Base-by-base conservation (phyloP, 192 early-diverging fungal species). In the Coemansia sp. region DNA sequence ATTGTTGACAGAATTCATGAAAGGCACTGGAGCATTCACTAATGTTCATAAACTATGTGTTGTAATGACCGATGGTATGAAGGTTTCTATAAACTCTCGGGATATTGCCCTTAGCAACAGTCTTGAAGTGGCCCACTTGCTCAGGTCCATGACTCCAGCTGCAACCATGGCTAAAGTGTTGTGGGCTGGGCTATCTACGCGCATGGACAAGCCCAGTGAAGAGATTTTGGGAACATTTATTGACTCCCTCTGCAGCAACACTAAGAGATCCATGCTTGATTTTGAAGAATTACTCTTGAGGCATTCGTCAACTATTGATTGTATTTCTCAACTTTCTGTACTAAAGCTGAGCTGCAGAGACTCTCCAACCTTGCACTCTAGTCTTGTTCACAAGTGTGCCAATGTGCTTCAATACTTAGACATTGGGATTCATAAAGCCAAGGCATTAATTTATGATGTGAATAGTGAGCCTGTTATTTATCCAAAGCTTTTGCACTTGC, bases 401-500 rank as follows among this genome's bases (percentile, higher is more conserved):
- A 5, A 36, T 5, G 19, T 21, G 19, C 58, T 60, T 19, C 34
- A 38, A 17, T 38, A 32, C 38, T 31, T 60, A 4, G 31, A 38
- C 27, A 37, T 60, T 37, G 34, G 19, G 6, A 19, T 38, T 37
- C 15, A 37, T 37, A 21, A 21, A 0, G 11, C 34, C 19, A n/a
- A 34, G 15, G 10, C 10, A 5, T n/a, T 60, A 9, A 36, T 60
- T 8, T 60, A 60, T 19, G 58, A 60, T 12, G 5, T 5, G 3
- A 21, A 38, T 17, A 17, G 3, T 3, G 27, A 21, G 15, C n/a
- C 15, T 27, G 58, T 60, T n/a, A 7, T 60, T 7, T 65, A 65
- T 10, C 42, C 64, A 21, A 65, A 65, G n/a, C 4, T 65, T 46
- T 32, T 31, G 27, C 7, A 37, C n/a, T n/a, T 65, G 42, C 29